Evolutionary conservation across 108 stramenopile species (phyloP).

Genomic region (Nitzschia sp.): DNA sequence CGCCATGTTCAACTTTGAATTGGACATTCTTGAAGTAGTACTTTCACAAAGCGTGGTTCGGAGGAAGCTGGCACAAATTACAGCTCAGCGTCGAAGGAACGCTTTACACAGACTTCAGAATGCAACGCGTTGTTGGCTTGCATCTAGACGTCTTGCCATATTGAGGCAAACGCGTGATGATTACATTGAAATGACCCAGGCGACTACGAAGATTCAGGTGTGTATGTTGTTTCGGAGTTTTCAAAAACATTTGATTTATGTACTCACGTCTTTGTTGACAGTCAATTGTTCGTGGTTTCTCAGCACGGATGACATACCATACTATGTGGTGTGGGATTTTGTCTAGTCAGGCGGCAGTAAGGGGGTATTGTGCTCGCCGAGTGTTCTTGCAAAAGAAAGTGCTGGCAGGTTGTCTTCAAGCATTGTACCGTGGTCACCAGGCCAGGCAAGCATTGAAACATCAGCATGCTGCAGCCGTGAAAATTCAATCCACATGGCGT

Average conservation of each 20-base stretch:
- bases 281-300: no score
- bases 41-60: constrained; percentile 40
- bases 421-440: constrained; percentile 11
- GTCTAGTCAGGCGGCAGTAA: no score
- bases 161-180: background rate
- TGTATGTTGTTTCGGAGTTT: no score
- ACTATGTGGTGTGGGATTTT: no score
- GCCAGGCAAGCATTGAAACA: background rate
- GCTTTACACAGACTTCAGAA: constrained; percentile 2
- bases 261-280: no score
- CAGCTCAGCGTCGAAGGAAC: background rate
- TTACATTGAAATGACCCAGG: background rate
- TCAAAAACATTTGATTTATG: no score
- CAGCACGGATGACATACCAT: no score
- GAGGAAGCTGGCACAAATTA: constrained; percentile 30
- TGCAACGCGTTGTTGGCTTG: constrained; percentile 1
- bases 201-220: constrained; percentile 5
- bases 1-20: constrained; percentile 24
- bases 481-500: constrained; percentile 52
- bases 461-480: constrained; percentile 12
- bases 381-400: background rate
- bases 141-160: background rate
- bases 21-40: constrained; percentile 42
- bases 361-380: no score
- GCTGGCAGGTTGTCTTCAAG: constrained; percentile 29